Evolutionary conservation across 768 basidiomycete genomes (phyloP), one percentile per base, ranked within the genome.

Genomic region (Tulasnella sp.): DNA sequence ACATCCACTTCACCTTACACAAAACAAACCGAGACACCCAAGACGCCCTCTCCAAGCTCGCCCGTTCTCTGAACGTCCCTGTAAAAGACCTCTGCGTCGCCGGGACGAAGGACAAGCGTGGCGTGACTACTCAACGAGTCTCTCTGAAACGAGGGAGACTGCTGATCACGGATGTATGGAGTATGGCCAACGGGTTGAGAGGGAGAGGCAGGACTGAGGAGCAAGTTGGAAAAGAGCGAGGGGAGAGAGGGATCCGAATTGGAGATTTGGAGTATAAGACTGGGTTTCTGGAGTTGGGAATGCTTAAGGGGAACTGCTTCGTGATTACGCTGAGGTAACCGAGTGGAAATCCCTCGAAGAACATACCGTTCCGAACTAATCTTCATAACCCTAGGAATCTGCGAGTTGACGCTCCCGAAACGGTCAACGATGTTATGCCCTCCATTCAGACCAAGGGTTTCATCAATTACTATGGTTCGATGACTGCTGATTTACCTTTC

Each of bases 1-100:
- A 93, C 81, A 94, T 99, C 78, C 96, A 98, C 81, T 97, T 99
- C 82, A 97, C 94, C 0, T 84, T 99, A 40, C 96, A 97, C 81
- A 99, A 99, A 84, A 93, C 96, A 29, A 99, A 99, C 81, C 91
- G 97, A 64, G 97, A 99, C 81, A 97, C 95, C 3, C 96, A 97
- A 81, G 97, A 99, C 81, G 94, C 94, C 1, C 88, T 99, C 29
- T 86, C 89, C 1, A 86, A 96, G 80, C 84, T 99, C 39, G 86
- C 93, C 22, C 90, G 95, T 17, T 86, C 87, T 38, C 85, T 98
- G n/a, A 90, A 91, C 78, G 89, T 91, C 77, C 89, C 85, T 31
- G 82, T 89, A 71, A 95, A 92, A 83, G 94, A 97, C 80, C 85
- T 99, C 9, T 89, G 91, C 31, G 92, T 96, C 34, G 94, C 96